phyloP scores from a whole-genome alignment of 108 stramenopile species.

The Pseudonitzschia multistriata region DNA sequence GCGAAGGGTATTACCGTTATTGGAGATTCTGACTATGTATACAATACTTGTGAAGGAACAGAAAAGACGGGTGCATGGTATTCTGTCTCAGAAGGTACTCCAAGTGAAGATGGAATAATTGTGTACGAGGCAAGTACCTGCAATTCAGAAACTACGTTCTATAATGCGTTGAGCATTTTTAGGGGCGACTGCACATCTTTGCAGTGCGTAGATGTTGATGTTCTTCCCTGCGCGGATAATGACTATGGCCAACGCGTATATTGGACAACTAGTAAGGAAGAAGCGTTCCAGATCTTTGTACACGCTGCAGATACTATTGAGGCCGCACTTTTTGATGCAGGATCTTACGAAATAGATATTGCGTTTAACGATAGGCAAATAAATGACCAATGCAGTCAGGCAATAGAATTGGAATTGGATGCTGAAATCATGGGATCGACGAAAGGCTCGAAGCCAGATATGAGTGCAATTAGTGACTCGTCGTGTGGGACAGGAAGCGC shows the following conservation, averaged over 20 bases:
- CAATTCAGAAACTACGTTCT: constrained; percentile 5
- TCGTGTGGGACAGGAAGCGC: neutral
- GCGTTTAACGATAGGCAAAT: neutral
- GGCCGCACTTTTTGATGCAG: neutral
- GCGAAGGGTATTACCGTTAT: constrained; percentile 3
- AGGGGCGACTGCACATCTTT: neutral
- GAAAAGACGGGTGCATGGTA: constrained; percentile 7
- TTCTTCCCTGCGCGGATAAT: neutral
- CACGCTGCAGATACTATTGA: constrained; percentile 8
- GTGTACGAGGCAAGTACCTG: constrained; percentile 15
- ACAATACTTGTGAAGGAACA: neutral
- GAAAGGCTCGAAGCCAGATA: constrained; percentile 7
- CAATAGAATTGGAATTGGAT: neutral
- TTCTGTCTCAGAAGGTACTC: neutral
- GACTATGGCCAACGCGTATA: neutral
- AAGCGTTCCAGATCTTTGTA: neutral
- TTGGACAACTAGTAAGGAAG: constrained; percentile 7
- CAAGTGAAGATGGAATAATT: neutral
- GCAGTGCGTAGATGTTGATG: neutral
- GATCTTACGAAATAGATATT: constrained; percentile 6
- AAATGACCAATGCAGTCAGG: constrained; percentile 7
- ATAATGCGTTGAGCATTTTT: neutral
- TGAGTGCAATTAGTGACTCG: neutral
- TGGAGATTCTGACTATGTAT: neutral
- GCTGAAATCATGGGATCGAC: neutral